Conservation (phyloP, 768 basidiomycete genomes). For the Roridomyces roridus region DNA sequence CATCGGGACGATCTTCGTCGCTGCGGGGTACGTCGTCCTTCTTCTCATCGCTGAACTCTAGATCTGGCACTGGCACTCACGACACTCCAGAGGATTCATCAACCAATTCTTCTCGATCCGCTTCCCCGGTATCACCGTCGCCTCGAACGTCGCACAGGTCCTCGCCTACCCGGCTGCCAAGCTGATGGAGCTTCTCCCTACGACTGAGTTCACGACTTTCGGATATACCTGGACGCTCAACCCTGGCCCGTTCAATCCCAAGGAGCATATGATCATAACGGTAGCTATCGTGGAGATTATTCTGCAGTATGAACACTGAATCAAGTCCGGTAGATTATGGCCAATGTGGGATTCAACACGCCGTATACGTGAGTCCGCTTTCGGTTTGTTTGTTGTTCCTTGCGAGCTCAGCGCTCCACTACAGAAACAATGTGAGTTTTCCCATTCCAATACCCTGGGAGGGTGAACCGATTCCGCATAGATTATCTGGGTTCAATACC, state of each 20-base stretch:
- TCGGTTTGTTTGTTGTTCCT: not conserved
- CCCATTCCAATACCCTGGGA: too few species aligned
- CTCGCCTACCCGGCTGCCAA: conserved; percentile 52
- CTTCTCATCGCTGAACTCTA: too few species aligned
- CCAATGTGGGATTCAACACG: conserved; percentile 49
- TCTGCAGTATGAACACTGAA: too few species aligned
- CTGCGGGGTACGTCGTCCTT: not conserved
- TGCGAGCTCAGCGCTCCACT: not conserved
- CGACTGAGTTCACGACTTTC: conserved; percentile 43
- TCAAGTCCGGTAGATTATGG: conserved; percentile 46
- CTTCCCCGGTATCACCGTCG: conserved; percentile 25
- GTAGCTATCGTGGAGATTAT: too few species aligned
- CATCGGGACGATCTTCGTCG: conserved; percentile 35
- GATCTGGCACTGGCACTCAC: not conserved
- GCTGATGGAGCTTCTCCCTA: conserved; percentile 37
- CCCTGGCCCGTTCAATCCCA: conserved; percentile 67
- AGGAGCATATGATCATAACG: conserved; percentile 66
- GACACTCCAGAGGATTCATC: conserved; percentile 30
- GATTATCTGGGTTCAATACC: conserved; percentile 60
- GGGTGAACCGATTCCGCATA: conserved; percentile 30
- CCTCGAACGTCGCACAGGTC: conserved; percentile 50
- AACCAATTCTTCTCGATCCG: conserved; percentile 39
- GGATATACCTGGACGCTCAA: conserved; percentile 57
- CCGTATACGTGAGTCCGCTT: conserved; percentile 42
- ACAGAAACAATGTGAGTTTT: not conserved